Conservation (phyloP, 805 yeast species). For the Torulaspora quercuum region DNA sequence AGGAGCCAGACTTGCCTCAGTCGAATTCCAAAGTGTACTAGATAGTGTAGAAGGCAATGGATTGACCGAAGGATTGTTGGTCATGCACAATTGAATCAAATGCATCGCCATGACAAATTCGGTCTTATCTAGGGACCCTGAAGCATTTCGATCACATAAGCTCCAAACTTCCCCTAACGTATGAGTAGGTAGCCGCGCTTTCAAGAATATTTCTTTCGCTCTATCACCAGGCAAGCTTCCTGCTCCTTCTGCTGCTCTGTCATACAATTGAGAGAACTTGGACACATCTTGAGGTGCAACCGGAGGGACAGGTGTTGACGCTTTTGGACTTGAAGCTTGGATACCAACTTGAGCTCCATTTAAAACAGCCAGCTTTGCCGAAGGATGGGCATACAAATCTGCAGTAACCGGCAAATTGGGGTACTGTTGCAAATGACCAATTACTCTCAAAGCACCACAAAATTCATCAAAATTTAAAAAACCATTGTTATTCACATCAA, state of each 20-base stretch:
- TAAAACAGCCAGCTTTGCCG: conserved; percentile 38
- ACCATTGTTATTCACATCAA: conserved; percentile 88
- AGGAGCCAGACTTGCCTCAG: conserved; percentile 22
- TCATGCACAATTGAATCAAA: conserved; percentile 65
- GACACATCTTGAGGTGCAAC: conserved; percentile 56
- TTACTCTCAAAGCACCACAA: conserved; percentile 79
- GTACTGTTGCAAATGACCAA: conserved; percentile 81
- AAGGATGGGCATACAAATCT: conserved; percentile 35
- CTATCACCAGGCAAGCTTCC: conserved; percentile 64
- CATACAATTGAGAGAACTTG: conserved; percentile 68
- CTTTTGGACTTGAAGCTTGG: conserved; percentile 40
- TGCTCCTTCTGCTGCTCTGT: conserved; percentile 52
- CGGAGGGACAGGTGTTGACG: conserved; percentile 41
- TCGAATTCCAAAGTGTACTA: conserved; percentile 39
- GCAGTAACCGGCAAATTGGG: conserved; percentile 45
- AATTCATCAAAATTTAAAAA: conserved; percentile 77
- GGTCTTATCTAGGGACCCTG: conserved; percentile 67
- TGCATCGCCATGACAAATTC: conserved; percentile 95
- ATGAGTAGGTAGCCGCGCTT: conserved; percentile 78
- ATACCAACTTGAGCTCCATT: conserved; percentile 59
- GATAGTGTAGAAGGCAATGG: conserved; percentile 54
- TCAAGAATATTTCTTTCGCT: conserved; percentile 82
- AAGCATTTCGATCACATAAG: conserved; percentile 70
- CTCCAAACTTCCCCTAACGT: conserved; percentile 86
- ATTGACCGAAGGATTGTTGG: conserved; percentile 60